phyloP scores from a whole-genome alignment of 1,139 yeast species.

The Scheffersomyces quercinus region DNA sequence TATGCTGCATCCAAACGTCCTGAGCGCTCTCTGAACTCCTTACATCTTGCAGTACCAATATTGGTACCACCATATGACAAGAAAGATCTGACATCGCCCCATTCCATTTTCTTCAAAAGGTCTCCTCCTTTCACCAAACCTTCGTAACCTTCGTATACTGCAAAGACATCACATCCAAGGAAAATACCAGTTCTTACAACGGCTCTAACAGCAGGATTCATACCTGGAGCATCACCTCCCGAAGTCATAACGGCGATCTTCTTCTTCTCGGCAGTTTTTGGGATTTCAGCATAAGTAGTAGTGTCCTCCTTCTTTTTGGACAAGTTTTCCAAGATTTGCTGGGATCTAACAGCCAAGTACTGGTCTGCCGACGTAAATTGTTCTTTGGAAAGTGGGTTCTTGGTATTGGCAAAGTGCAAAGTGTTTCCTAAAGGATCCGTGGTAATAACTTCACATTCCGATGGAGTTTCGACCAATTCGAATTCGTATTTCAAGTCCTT shows the following conservation, averaged over 20 bases:
- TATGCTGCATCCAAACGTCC: constrained; percentile 70
- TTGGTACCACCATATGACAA: constrained; percentile 76
- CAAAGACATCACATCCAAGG: constrained; percentile 71
- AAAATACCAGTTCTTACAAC: constrained; percentile 74
- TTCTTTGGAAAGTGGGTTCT: constrained; percentile 27
- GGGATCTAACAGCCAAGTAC: constrained; percentile 22
- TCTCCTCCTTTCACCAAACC: constrained; percentile 75
- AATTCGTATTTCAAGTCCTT: constrained; percentile 20
- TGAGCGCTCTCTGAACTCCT: constrained; percentile 63
- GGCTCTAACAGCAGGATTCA: constrained; percentile 82
- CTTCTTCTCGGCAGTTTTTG: constrained; percentile 21
- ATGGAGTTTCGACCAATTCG: constrained; percentile 13
- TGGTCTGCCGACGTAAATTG: constrained; percentile 31
- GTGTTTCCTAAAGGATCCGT: constrained; percentile 61
- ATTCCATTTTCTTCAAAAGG: constrained; percentile 62
- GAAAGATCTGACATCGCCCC: constrained; percentile 80
- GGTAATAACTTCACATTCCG: constrained; percentile 25
- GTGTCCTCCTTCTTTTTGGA: neutral
- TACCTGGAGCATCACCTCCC: constrained; percentile 87
- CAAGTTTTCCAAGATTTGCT: constrained; percentile 17
- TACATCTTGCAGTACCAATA: constrained; percentile 79
- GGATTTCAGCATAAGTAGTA: neutral
- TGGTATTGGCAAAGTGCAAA: constrained; percentile 44
- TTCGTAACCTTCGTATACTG: constrained; percentile 75
- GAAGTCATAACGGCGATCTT: constrained; percentile 85